These are phyloP conservation scores for Russula ochroleuca DNA, from an alignment of 768 basidiomycete species.

Conservation along the genomic window DNA sequence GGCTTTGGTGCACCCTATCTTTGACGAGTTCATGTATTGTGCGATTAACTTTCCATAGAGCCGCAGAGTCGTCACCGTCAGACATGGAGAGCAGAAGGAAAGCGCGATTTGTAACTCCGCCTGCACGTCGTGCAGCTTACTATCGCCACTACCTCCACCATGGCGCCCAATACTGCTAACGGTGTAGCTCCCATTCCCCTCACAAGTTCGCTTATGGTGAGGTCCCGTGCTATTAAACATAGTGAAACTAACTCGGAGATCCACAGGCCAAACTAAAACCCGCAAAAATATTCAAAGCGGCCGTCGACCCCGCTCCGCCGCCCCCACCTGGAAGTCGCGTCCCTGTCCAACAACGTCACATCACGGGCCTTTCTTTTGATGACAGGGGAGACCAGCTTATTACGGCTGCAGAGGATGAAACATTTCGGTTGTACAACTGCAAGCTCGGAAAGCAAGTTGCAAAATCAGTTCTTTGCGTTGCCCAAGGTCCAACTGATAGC, in stretches of 20 bases:
- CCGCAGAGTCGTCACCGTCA: slow-evolving; percentile 76
- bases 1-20: slow-evolving; percentile 67
- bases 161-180: slow-evolving; percentile 23
- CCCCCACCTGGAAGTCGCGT: slow-evolving; percentile 42
- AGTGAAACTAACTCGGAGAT: neutral
- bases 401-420: slow-evolving; percentile 89
- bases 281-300: slow-evolving; percentile 80
- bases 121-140: neutral
- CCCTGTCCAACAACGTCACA: slow-evolving; percentile 47
- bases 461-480: slow-evolving; percentile 23
- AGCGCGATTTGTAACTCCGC: slow-evolving; percentile 55
- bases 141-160: neutral
- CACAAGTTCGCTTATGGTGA: slow-evolving; percentile 36
- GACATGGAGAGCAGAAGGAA: slow-evolving; percentile 45
- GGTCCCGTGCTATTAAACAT: neutral
- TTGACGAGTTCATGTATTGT: slow-evolving; percentile 95
- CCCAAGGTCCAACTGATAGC: slow-evolving; percentile 32
- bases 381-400: slow-evolving; percentile 83
- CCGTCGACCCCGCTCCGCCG: slow-evolving; percentile 59
- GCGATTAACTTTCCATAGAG: slow-evolving; percentile 92
- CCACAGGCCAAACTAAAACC: slow-evolving; percentile 72
- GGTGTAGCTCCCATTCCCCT: slow-evolving; percentile 26
- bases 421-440: slow-evolving; percentile 83
- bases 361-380: slow-evolving; percentile 88
- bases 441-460: slow-evolving; percentile 88